These are phyloP conservation scores for Blastosporella zonata DNA, from an alignment of 1,284 basidiomycete genomes.

Conservation along the genomic window DNA sequence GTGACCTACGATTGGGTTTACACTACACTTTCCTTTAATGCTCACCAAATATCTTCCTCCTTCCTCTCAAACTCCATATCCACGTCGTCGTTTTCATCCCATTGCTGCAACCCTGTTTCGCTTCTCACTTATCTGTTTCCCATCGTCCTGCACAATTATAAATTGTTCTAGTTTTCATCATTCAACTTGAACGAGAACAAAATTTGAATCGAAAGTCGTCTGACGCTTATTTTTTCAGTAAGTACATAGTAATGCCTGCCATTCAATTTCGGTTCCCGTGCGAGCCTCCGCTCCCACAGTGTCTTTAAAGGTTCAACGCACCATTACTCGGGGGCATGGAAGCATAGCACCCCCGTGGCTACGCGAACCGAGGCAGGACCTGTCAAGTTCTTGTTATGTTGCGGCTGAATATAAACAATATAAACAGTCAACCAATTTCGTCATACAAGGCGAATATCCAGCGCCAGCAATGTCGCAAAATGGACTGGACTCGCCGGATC, in stretches of 20 bases:
- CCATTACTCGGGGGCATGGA: too few species aligned
- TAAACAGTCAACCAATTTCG: too few species aligned
- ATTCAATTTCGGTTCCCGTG: background rate
- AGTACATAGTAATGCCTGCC: slow-evolving; percentile 3
- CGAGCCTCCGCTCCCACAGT: too few species aligned
- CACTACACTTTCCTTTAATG: slow-evolving; percentile 18
- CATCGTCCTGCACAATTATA: slow-evolving; percentile 19
- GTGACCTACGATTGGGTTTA: slow-evolving; percentile 11
- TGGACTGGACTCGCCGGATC: background rate
- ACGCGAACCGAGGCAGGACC: background rate
- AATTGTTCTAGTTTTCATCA: slow-evolving; percentile 17
- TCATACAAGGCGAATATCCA: too few species aligned
- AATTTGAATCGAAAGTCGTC: background rate
- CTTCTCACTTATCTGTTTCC: slow-evolving; percentile 13
- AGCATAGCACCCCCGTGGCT: background rate
- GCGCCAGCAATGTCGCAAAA: too few species aligned
- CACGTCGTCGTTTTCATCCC: slow-evolving; percentile 22
- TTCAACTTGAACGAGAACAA: background rate
- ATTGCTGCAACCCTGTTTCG: slow-evolving; percentile 23
- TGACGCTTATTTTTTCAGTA: background rate
- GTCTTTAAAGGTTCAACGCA: too few species aligned
- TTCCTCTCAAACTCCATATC: slow-evolving; percentile 7
- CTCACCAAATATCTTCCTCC: slow-evolving; percentile 12
- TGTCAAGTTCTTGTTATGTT: too few species aligned
- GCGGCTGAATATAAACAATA: too few species aligned